Percentiles rank a stretch among this genome's conserved stretches.
phyloP scores from a whole-genome alignment of 1,284 basidiomycete species.

The Kalmanozyma brasiliensis region DNA sequence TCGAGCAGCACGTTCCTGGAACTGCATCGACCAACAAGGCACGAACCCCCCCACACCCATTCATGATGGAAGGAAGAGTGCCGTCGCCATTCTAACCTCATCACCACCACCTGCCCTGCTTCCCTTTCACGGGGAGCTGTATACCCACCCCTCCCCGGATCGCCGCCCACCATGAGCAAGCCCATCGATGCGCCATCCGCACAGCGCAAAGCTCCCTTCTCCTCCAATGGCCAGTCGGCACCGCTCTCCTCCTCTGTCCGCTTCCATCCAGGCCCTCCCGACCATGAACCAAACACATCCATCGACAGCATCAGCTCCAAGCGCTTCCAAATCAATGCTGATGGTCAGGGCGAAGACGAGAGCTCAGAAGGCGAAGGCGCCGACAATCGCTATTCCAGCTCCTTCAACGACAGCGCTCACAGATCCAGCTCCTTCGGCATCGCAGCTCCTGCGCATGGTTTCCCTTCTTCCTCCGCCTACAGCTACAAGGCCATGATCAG shows the following conservation, averaged over 20 bases:
- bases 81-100: no score
- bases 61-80: no score
- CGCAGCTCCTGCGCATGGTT: conserved; percentile 18
- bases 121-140: no score
- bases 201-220: not conserved
- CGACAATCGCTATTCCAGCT: conserved; percentile 25
- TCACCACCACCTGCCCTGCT: no score
- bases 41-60: no score
- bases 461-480: conserved; percentile 39
- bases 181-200: conserved; percentile 30
- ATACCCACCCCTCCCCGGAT: no score
- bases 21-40: no score
- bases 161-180: conserved; percentile 4
- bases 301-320: conserved; percentile 10
- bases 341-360: conserved; percentile 1
- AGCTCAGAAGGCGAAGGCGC: conserved; percentile 28
- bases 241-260: conserved; percentile 32
- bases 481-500: conserved; percentile 40
- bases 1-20: no score
- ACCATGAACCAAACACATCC: conserved; percentile 7
- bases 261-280: conserved; percentile 13
- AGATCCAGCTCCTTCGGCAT: conserved; percentile 40
- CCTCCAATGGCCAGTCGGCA: conserved; percentile 10
- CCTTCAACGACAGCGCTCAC: conserved; percentile 23
- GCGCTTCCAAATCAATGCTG: not conserved